These are phyloP conservation scores for Colletotrichum sp. DNA, from an alignment of 2,329 filamentous ascomycete species.

Conservation along the genomic window DNA sequence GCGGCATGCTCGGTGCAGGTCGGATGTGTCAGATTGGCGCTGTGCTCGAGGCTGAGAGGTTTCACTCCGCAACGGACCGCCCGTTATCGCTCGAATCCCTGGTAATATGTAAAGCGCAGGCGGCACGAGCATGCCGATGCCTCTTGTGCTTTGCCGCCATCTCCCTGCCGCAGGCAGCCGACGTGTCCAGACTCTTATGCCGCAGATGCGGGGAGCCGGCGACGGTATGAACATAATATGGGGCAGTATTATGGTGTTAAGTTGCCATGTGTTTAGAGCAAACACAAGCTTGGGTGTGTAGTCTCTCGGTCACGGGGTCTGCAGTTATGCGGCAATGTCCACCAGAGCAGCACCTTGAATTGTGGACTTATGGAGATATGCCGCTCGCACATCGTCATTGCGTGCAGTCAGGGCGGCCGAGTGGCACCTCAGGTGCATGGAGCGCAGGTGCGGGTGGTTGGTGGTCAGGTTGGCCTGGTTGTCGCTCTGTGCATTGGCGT, in stretches of 20 bases:
- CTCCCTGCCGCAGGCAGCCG: neutral
- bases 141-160: neutral
- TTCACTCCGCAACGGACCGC: constrained; percentile 1
- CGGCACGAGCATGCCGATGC: neutral
- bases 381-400: neutral
- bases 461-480: neutral
- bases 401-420: neutral
- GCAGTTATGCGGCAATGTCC: neutral
- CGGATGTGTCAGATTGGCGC: constrained; percentile 2
- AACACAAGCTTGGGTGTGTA: neutral
- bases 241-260: neutral
- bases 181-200: neutral
- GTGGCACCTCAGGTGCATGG: neutral
- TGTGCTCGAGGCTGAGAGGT: neutral
- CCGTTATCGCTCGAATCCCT: neutral
- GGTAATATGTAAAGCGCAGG: neutral
- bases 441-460: neutral
- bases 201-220: neutral
- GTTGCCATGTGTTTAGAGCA: neutral
- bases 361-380: neutral
- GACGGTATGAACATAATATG: neutral
- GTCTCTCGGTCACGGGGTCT: neutral
- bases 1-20: constrained; percentile 1
- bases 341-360: neutral
- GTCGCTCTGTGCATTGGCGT: neutral